phyloP scores from a whole-genome alignment of 805 yeast species.

The Candida mattraensis region DNA sequence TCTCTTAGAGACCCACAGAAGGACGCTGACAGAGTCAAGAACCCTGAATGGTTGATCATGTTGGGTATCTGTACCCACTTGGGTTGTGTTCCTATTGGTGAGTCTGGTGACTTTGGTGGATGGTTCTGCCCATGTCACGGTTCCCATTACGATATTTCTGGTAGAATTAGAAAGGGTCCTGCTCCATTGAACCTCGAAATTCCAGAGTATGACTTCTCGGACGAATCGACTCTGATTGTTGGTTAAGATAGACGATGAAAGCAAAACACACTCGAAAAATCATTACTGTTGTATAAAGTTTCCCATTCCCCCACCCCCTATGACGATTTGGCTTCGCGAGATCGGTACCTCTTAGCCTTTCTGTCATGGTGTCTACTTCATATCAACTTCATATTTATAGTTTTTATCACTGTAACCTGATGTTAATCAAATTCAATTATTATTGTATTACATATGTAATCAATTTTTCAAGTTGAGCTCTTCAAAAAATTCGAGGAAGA shows the following conservation, averaged over 20 bases:
- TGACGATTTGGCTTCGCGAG: no score
- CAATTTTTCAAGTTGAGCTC: no score
- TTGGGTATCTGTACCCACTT: slow-evolving; percentile 99
- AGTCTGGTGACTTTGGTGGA: slow-evolving; percentile 99
- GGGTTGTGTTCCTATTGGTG: slow-evolving; percentile 99
- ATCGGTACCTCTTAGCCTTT: no score
- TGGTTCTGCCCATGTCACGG: slow-evolving; percentile 99
- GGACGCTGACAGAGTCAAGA: slow-evolving; percentile 90
- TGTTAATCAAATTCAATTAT: no score
- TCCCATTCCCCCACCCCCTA: no score
- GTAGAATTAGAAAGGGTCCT: slow-evolving; percentile 99
- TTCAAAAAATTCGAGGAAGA: slow-evolving; percentile 1
- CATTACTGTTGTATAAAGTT: no score
- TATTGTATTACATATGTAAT: no score
- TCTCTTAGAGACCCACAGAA: slow-evolving; percentile 90
- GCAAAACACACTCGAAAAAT: no score
- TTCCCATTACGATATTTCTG: slow-evolving; percentile 99
- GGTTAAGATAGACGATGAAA: slow-evolving; percentile 62
- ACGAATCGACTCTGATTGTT: slow-evolving; percentile 72
- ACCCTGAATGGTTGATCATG: slow-evolving; percentile 99
- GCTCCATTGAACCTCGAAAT: slow-evolving; percentile 98
- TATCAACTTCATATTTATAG: no score
- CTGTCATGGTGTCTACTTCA: no score
- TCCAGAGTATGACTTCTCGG: slow-evolving; percentile 84
- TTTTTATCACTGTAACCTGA: no score